Conservation (phyloP, 2,329 filamentous ascomycete species). For the Tolypocladium tundrense region DNA sequence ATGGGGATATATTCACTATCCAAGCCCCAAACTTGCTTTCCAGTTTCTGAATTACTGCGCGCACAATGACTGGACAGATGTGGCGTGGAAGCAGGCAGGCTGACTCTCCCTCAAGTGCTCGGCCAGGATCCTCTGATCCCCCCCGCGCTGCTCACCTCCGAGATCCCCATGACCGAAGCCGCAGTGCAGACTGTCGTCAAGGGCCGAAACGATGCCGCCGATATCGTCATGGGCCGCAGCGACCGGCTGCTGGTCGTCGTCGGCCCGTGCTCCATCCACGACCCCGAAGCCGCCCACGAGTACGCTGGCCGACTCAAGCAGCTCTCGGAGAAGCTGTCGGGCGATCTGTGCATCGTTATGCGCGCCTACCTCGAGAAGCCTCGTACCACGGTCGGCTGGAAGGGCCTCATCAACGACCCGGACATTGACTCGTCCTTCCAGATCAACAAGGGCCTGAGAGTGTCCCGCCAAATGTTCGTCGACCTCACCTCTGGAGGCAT, state of each 20-base stretch:
- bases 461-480: slow-evolving; percentile 87
- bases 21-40: neutral
- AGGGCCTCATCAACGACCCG: slow-evolving; percentile 97
- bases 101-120: slow-evolving; percentile 51
- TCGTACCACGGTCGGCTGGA: slow-evolving; percentile 96
- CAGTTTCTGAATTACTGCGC: neutral
- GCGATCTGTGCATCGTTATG: slow-evolving; percentile 90
- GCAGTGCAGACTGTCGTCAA: slow-evolving; percentile 60
- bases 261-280: slow-evolving; percentile 95
- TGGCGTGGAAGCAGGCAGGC: neutral
- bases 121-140: slow-evolving; percentile 91
- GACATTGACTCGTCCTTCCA: slow-evolving; percentile 96
- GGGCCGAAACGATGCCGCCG: slow-evolving; percentile 57
- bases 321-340: slow-evolving; percentile 67
- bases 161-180: slow-evolving; percentile 61
- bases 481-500: slow-evolving; percentile 81
- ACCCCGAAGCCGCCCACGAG: slow-evolving; percentile 77
- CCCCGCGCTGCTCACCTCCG: slow-evolving; percentile 74
- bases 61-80: neutral
- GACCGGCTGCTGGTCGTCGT: slow-evolving; percentile 90
- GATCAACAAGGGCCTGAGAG: slow-evolving; percentile 95
- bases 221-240: slow-evolving; percentile 67
- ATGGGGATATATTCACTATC: neutral
- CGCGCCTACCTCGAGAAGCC: slow-evolving; percentile 98
- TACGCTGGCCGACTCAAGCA: slow-evolving; percentile 73